Evolutionary conservation across 2,329 filamentous ascomycete genomes (phyloP), one percentile per base, ranked within the genome.

Genomic region (Colletotrichum endophyticum): DNA sequence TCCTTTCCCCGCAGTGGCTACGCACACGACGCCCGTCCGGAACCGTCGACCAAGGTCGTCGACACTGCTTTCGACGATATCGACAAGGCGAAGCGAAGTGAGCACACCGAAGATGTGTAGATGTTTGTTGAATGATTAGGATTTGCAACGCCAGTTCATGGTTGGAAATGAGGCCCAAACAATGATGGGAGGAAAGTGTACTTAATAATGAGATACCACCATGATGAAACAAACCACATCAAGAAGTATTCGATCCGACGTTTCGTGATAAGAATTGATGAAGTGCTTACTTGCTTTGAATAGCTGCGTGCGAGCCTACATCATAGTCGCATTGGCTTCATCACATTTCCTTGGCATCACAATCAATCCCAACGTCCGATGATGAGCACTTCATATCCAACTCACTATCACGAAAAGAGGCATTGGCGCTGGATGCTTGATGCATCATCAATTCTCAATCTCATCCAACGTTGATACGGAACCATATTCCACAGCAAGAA

Each of bases 21-120:
- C 27, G 76, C 69, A 19, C 57, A 75, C 19, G 73, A 75, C 44
- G 39, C 70, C 16, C 69, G 69, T 7, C 73, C 62, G 8, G 69
- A 75, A 39, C 53, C 70, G 6, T 72, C 73, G 2, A 13, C 69
- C 9, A 75, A 75, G 39, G 44, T 75, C 15, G 30, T 72, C 25
- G 68, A 75, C 7, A 25, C 30, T 7, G 8, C 53, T 5, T 75
- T 72, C 8, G 69, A 75, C 5, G 73, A 75, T 8, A 56, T 27
- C 2, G 66, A 64, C 27, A 75, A 73, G 69, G 53, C 39, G 11
- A 75, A 73, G 19, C 28, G 36, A 9, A 75, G 73, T 9, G 73
- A 73, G 16, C 73, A 75, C 53, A 72, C 69, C 3, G 73, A 75
- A 32, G 63, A 16, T 28, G 73, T 63, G 8, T 75, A 39, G 44